These are phyloP conservation scores for Cadophora sp. DNA, from an alignment of 2,329 filamentous ascomycete genomes.

Conservation along the genomic window DNA sequence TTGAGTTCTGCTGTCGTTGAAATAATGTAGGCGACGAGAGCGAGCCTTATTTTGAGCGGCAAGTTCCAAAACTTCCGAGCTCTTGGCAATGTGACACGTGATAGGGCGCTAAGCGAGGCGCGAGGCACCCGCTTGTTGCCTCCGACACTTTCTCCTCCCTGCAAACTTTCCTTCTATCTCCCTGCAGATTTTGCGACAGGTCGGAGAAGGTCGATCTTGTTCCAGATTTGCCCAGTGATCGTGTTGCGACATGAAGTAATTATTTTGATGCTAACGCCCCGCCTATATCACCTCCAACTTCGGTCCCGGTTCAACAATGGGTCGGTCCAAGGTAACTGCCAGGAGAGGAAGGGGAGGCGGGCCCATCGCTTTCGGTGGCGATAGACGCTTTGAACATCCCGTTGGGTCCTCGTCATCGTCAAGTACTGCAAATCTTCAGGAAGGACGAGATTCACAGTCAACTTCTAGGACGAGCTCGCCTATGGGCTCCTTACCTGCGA, in stretches of 20 bases:
- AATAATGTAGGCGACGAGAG: constrained; percentile 13
- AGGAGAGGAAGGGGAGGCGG: not conserved
- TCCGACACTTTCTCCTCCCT: not conserved
- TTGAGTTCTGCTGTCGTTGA: constrained; percentile 23
- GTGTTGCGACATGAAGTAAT: not conserved
- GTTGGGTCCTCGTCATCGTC: constrained; percentile 13
- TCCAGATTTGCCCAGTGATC: no score
- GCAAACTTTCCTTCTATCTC: not conserved
- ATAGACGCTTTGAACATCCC: not conserved
- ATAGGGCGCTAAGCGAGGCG: constrained; percentile 11
- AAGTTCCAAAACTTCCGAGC: not conserved
- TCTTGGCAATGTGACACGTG: not conserved
- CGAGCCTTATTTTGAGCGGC: constrained; percentile 8
- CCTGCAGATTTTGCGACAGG: not conserved
- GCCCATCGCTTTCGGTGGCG: not conserved
- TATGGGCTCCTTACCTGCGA: not conserved
- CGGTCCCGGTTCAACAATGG: not conserved
- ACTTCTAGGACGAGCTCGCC: constrained; percentile 22
- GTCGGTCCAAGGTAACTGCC: constrained; percentile 13
- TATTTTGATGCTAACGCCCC: not conserved
- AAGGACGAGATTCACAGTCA: constrained; percentile 13
- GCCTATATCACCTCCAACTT: not conserved
- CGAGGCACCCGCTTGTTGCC: not conserved
- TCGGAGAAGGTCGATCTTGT: not conserved
- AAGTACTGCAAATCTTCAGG: constrained; percentile 14